phyloP scores from a whole-genome alignment of 768 basidiomycete genomes.

The Phylloporus sp. region DNA sequence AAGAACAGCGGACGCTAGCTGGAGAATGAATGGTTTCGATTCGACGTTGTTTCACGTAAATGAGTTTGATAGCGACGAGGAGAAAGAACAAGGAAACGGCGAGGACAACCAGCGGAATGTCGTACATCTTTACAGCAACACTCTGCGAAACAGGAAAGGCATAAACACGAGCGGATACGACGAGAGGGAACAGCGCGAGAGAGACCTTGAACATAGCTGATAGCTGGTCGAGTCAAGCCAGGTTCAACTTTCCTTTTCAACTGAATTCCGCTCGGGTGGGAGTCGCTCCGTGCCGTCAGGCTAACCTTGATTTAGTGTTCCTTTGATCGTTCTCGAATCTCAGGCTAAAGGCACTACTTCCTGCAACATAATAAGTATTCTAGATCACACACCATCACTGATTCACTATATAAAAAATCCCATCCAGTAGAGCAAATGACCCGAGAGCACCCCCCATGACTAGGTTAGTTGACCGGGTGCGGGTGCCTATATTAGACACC shows the following conservation, averaged over 20 bases:
- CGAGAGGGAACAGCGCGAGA: neutral
- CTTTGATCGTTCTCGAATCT: no score
- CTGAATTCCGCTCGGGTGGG: conserved; percentile 17
- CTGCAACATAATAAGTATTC: no score
- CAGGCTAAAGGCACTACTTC: no score
- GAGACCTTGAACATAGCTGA: conserved; percentile 5
- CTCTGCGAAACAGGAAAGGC: conserved; percentile 13
- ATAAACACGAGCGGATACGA: conserved; percentile 1
- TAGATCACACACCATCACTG: no score
- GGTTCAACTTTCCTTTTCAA: conserved; percentile 5
- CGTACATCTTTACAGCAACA: conserved; percentile 4
- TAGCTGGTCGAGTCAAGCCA: neutral
- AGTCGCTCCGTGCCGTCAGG: no score
- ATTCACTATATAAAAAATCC: no score
- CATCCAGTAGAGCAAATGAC: no score
- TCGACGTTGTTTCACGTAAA: conserved; percentile 30
- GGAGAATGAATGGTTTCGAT: conserved; percentile 23
- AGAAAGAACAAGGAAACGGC: conserved; percentile 17
- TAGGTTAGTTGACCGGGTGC: no score
- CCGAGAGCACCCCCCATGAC: no score
- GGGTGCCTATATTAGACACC: no score
- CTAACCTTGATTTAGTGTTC: neutral
- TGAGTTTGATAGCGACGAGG: conserved; percentile 21
- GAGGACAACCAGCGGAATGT: conserved; percentile 12
- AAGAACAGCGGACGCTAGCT: neutral